phyloP scores from a whole-genome alignment of 1,284 basidiomycete species.

The Ustilago trichophora region DNA sequence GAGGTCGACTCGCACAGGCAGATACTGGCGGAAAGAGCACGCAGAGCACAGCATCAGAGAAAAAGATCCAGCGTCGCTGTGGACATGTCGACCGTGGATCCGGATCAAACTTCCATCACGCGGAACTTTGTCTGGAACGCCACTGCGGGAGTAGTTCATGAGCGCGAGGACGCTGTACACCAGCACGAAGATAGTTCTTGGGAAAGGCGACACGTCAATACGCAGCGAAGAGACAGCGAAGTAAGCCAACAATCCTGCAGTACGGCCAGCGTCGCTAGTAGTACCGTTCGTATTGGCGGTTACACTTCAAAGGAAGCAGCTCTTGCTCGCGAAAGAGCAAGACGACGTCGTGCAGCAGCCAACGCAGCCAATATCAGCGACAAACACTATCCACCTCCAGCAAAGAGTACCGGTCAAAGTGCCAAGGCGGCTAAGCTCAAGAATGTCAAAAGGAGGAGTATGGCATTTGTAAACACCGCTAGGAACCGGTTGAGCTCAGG shows the following conservation, averaged over 20 bases:
- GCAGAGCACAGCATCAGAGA: constrained; percentile 19
- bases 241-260: constrained; percentile 22
- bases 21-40: constrained; percentile 27
- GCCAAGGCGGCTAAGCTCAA: constrained; percentile 10
- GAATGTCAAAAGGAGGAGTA: constrained; percentile 21
- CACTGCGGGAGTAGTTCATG: constrained; percentile 14
- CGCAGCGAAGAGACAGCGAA: constrained; percentile 13
- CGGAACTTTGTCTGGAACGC: constrained; percentile 33
- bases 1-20: constrained; percentile 40
- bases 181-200: not conserved
- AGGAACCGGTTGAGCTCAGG: constrained; percentile 25
- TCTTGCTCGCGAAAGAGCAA: constrained; percentile 20
- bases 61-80: constrained; percentile 24
- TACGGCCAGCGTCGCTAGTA: constrained; percentile 20
- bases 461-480: constrained; percentile 29
- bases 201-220: constrained; percentile 4
- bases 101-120: constrained; percentile 13
- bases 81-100: constrained; percentile 19
- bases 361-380: not conserved
- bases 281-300: constrained; percentile 37
- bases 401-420: constrained; percentile 28
- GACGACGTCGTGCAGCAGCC: constrained; percentile 10
- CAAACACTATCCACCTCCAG: constrained; percentile 14
- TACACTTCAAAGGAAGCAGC: constrained; percentile 30
- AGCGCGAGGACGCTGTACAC: constrained; percentile 4